Conservation (phyloP, 352 stramenopile genomes). For the Pythium aquatile region DNA sequence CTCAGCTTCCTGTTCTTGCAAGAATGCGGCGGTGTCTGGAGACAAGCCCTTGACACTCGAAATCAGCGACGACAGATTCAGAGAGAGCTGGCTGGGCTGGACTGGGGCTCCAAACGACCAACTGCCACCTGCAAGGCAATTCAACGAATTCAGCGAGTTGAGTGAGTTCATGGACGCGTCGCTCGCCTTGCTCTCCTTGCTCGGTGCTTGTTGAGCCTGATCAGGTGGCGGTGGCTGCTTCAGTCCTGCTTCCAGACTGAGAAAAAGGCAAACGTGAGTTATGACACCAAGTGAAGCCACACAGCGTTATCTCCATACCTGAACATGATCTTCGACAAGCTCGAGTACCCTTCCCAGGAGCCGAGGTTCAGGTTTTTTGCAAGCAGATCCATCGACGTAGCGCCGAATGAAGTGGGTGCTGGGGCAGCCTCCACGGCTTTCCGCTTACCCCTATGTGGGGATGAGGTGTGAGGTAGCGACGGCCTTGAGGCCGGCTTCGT, state of each 20-base stretch:
- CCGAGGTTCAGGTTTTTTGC: constrained; percentile 46
- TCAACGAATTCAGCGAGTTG: constrained; percentile 8
- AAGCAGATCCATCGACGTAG: constrained; percentile 31
- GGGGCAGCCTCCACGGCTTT: neutral
- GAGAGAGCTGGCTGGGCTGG: constrained; percentile 21
- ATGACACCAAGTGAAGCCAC: neutral
- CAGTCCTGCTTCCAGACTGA: constrained; percentile 32
- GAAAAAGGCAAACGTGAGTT: neutral
- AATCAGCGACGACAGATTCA: constrained; percentile 56
- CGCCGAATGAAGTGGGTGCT: constrained; percentile 15
- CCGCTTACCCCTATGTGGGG: neutral
- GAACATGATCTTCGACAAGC: constrained; percentile 69
- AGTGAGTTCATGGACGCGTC: constrained; percentile 27
- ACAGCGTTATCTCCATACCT: constrained; percentile 31
- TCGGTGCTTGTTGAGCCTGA: neutral
- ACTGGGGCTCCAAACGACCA: constrained; percentile 20
- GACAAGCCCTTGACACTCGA: constrained; percentile 52
- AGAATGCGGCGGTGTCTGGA: constrained; percentile 42
- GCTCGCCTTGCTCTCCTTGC: constrained; percentile 23
- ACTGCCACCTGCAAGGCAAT: constrained; percentile 5
- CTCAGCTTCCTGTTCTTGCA: constrained; percentile 62
- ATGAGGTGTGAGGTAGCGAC: neutral
- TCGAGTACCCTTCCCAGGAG: constrained; percentile 74
- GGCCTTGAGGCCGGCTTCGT: neutral
- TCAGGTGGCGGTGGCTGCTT: constrained; percentile 12